A percentile compares a stretch with the other conserved stretches of the same genome.
Evolutionary conservation across 345 rosid species (phyloP).

Genomic region (Linum usitatissimum): DNA sequence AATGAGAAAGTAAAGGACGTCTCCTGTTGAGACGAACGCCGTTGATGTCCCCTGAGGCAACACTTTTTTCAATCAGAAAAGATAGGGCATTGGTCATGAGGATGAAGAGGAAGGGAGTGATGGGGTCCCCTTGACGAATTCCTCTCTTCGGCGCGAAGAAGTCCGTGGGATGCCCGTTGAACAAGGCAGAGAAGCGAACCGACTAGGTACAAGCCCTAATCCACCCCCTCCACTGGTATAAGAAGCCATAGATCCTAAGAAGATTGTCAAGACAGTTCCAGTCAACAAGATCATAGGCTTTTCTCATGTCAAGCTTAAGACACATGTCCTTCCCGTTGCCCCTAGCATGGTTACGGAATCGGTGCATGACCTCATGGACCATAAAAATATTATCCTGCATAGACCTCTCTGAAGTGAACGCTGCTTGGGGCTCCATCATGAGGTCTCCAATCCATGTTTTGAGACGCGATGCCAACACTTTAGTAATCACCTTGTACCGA

Average conservation of each 20-base stretch:
- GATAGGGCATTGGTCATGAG: not conserved
- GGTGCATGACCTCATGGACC: too few species aligned
- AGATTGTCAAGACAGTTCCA: not conserved
- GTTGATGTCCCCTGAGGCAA: not conserved
- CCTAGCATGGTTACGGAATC: too few species aligned
- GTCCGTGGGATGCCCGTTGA: not conserved
- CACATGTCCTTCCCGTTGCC: not conserved
- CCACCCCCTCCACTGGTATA: not conserved
- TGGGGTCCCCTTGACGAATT: not conserved
- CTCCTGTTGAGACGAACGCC: not conserved
- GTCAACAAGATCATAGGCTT: not conserved
- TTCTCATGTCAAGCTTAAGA: not conserved
- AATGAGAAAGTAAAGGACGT: not conserved
- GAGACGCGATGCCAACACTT: too few species aligned
- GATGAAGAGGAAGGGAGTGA: not conserved
- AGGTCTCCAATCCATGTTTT: too few species aligned
- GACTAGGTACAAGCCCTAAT: not conserved
- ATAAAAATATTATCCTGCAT: too few species aligned
- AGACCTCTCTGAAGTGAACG: too few species aligned
- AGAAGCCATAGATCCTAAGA: not conserved
- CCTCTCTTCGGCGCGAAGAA: not conserved
- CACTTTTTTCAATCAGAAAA: not conserved
- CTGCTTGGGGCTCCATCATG: too few species aligned
- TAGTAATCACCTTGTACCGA: too few species aligned
- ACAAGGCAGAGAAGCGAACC: not conserved